A percentile compares a stretch with the other conserved stretches of the same genome.
These are phyloP conservation scores for Oryza rufipogon DNA, from an alignment of 176 grass and related monocot genomes.

Conservation along the genomic window DNA sequence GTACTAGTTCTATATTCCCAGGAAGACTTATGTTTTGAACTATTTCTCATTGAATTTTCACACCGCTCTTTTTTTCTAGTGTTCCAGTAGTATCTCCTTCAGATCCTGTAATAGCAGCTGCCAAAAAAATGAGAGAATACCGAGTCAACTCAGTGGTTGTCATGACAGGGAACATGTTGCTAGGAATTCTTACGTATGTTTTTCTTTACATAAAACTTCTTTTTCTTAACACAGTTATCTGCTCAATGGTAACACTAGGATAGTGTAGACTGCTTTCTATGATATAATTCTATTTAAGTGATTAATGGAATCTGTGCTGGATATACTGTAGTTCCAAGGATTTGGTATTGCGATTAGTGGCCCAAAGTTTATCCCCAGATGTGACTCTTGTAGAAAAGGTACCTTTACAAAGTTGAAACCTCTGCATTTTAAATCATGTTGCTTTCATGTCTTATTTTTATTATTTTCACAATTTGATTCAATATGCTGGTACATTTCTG, in stretches of 20 bases:
- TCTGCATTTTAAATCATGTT: background rate
- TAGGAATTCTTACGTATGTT: slow-evolving; percentile 78
- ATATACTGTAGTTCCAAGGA: slow-evolving; percentile 67
- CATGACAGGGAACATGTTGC: slow-evolving; percentile 57
- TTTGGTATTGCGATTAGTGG: slow-evolving; percentile 74
- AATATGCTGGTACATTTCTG: background rate
- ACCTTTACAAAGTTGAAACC: background rate
- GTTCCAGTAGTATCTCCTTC: slow-evolving; percentile 66
- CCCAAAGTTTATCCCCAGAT: slow-evolving; percentile 66
- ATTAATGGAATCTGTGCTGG: background rate
- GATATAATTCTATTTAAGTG: background rate
- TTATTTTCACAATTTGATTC: background rate
- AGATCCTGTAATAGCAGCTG: slow-evolving; percentile 57
- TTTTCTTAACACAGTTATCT: background rate
- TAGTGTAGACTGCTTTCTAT: background rate
- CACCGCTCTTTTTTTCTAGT: slow-evolving; percentile 35
- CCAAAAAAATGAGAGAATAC: slow-evolving; percentile 79
- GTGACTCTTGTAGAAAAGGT: slow-evolving; percentile 75
- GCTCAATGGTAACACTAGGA: background rate
- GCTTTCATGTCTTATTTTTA: background rate
- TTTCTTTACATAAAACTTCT: background rate
- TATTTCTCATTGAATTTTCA: background rate
- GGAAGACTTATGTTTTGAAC: background rate
- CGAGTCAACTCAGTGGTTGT: slow-evolving; percentile 74
- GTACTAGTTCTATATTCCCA: slow-evolving; percentile 38